Percentiles rank a stretch among this genome's conserved stretches.
Evolutionary conservation across 805 yeast species (phyloP).

Genomic region (Spathaspora passalidarum): DNA sequence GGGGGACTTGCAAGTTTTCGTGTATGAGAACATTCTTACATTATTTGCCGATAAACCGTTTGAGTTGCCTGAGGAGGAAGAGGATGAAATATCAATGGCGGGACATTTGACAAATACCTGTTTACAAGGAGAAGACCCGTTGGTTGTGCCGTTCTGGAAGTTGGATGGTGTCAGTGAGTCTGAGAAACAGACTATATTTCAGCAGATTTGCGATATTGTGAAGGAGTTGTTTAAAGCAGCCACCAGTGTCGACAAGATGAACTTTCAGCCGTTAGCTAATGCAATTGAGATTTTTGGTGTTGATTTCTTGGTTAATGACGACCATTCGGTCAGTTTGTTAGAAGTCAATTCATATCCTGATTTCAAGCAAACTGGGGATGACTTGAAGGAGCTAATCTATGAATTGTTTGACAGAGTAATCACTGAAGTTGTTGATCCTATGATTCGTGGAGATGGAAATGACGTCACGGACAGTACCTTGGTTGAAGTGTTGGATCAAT

Average conservation of each 20-base stretch:
- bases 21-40: constrained; percentile 76
- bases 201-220: constrained; percentile 58
- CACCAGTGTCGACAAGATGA: constrained; percentile 70
- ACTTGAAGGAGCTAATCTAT: constrained; percentile 60
- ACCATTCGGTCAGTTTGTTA: constrained; percentile 54
- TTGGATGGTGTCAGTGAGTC: constrained; percentile 40
- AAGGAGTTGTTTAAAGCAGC: constrained; percentile 82
- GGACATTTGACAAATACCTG: constrained; percentile 96
- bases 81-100: constrained; percentile 43
- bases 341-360: constrained; percentile 96
- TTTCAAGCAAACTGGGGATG: constrained; percentile 90
- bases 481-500: constrained; percentile 36
- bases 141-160: constrained; percentile 65
- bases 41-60: constrained; percentile 68
- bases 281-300: constrained; percentile 88
- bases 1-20: constrained; percentile 75
- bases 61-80: constrained; percentile 26
- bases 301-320: constrained; percentile 73
- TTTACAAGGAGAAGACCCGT: constrained; percentile 54
- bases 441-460: constrained; percentile 22
- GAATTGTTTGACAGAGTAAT: constrained; percentile 63
- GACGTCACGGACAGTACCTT: constrained; percentile 16
- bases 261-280: constrained; percentile 76
- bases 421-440: constrained; percentile 47
- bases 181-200: constrained; percentile 42